phyloP scores from a whole-genome alignment of 106 monocot species.

The Phalaenopsis aphrodite region DNA sequence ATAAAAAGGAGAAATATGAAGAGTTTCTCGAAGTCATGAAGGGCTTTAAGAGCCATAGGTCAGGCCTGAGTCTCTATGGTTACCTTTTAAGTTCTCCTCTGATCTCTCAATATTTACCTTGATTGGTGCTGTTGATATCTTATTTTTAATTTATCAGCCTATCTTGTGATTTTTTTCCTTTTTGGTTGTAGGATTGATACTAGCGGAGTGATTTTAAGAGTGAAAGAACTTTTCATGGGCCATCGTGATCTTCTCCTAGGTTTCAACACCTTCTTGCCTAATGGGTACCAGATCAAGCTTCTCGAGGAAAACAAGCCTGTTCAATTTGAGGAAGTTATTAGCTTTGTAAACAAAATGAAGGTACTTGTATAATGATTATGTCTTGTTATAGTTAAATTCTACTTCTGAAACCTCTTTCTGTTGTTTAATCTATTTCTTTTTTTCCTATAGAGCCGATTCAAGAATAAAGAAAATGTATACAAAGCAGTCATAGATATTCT shows the following conservation, averaged over 20 bases:
- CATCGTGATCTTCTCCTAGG: constrained; percentile 56
- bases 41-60: constrained; percentile 89
- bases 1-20: constrained; percentile 74
- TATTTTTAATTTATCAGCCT: background rate
- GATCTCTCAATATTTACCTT: no score
- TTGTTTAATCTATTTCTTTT: background rate
- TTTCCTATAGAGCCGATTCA: constrained; percentile 76
- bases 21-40: constrained; percentile 82
- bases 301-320: constrained; percentile 60
- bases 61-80: no score
- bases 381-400: background rate
- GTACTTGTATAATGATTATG: constrained; percentile 12
- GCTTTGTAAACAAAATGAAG: constrained; percentile 83
- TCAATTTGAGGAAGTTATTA: constrained; percentile 61
- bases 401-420: background rate
- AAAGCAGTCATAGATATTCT: constrained; percentile 92
- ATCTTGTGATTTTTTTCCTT: background rate
- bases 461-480: constrained; percentile 75
- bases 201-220: constrained; percentile 53
- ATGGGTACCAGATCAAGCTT: constrained; percentile 71
- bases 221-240: constrained; percentile 59
- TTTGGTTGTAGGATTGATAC: constrained; percentile 48
- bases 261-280: constrained; percentile 63
- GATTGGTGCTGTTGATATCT: background rate
- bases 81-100: no score